Evolutionary conservation across 768 basidiomycete genomes (phyloP).

Genomic region (Mycena rebaudengoi): DNA sequence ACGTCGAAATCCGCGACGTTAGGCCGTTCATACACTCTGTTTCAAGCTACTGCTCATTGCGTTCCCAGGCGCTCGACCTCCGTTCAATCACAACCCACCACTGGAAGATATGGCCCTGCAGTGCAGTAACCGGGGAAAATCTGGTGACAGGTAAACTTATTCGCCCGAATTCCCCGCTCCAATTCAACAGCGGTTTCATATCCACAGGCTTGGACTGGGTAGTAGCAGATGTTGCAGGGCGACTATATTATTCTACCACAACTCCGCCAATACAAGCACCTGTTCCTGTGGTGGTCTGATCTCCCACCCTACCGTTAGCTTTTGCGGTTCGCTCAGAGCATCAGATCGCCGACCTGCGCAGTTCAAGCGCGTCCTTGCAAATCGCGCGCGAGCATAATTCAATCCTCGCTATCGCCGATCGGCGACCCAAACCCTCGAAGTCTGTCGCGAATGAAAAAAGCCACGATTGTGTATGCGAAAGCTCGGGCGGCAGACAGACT

Average conservation of each 20-base stretch:
- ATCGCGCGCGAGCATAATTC: slow-evolving; percentile 8
- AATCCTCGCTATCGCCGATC: slow-evolving; percentile 18
- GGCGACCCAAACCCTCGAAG: background rate
- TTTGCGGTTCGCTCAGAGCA: slow-evolving; percentile 16
- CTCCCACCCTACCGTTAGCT: slow-evolving; percentile 3
- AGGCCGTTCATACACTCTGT: slow-evolving; percentile 38
- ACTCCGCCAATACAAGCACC: slow-evolving; percentile 28
- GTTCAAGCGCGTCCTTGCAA: slow-evolving; percentile 11
- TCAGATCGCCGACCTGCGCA: slow-evolving; percentile 17
- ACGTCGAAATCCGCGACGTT: slow-evolving; percentile 84
- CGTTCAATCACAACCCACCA: slow-evolving; percentile 84
- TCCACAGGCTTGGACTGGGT: slow-evolving; percentile 82
- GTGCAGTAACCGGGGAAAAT: slow-evolving; percentile 89
- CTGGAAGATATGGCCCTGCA: slow-evolving; percentile 92
- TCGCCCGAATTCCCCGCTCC: background rate
- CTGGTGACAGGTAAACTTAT: slow-evolving; percentile 61
- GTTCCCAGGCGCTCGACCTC: slow-evolving; percentile 78
- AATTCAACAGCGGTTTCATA: slow-evolving; percentile 6
- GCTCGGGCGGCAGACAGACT: slow-evolving; percentile 9
- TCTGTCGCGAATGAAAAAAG: slow-evolving; percentile 15
- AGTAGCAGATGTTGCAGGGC: slow-evolving; percentile 84
- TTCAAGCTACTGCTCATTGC: slow-evolving; percentile 10
- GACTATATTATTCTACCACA: slow-evolving; percentile 79
- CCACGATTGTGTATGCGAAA: slow-evolving; percentile 16
- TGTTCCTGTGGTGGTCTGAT: slow-evolving; percentile 30